Percentiles rank a stretch among this genome's conserved stretches.
These are phyloP conservation scores for Penicillium sp. DNA, from an alignment of 2,329 filamentous ascomycete species.

Conservation along the genomic window DNA sequence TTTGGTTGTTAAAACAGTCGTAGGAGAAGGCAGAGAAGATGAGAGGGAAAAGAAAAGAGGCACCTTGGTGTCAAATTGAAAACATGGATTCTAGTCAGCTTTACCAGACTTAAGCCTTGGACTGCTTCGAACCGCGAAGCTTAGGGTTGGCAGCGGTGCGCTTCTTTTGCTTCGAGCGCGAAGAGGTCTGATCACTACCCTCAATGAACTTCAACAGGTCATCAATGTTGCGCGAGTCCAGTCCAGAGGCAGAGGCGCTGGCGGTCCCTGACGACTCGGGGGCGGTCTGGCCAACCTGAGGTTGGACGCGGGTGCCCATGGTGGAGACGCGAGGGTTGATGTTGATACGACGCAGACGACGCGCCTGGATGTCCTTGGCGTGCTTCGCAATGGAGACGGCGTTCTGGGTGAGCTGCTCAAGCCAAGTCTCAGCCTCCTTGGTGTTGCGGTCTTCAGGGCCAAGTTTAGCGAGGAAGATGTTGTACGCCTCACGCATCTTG, in stretches of 20 bases:
- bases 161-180: slow-evolving; percentile 42
- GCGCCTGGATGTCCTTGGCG: slow-evolving; percentile 75
- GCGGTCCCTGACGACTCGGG: slow-evolving; percentile 43
- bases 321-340: slow-evolving; percentile 56
- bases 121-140: slow-evolving; percentile 40
- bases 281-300: slow-evolving; percentile 56
- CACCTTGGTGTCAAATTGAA: neutral
- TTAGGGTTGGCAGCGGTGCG: slow-evolving; percentile 40
- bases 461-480: slow-evolving; percentile 83
- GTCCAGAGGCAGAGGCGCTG: slow-evolving; percentile 33
- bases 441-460: slow-evolving; percentile 93
- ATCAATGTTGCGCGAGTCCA: slow-evolving; percentile 81
- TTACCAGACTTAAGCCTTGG: slow-evolving; percentile 23
- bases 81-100: neutral
- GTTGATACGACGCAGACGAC: slow-evolving; percentile 64
- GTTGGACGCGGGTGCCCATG: slow-evolving; percentile 55
- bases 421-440: slow-evolving; percentile 94
- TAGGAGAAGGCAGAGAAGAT: slow-evolving; percentile 21
- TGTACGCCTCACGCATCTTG: slow-evolving; percentile 94
- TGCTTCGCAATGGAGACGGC: slow-evolving; percentile 93
- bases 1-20: slow-evolving; percentile 27
- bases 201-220: slow-evolving; percentile 94
- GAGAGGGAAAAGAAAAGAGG: slow-evolving; percentile 7
- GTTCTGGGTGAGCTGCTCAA: slow-evolving; percentile 92
- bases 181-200: slow-evolving; percentile 48